These are phyloP conservation scores for Candolleomyces aberdarensis DNA, from an alignment of 768 basidiomycete species.

Conservation along the genomic window DNA sequence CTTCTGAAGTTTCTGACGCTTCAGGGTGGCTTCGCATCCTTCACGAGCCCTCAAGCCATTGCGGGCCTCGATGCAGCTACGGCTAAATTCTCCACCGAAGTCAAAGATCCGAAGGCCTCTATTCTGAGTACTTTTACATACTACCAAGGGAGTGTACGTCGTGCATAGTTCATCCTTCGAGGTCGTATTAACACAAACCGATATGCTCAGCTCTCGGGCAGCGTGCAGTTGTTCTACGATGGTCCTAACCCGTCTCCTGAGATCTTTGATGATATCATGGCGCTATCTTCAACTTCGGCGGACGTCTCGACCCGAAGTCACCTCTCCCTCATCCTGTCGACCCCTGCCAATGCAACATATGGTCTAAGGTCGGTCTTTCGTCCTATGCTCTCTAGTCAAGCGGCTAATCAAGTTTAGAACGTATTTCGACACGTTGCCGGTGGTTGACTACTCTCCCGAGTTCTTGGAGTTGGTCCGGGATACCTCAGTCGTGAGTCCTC, in stretches of 20 bases:
- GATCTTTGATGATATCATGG: conserved; percentile 50
- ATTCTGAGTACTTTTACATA: conserved; percentile 46
- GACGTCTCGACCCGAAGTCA: conserved; percentile 40
- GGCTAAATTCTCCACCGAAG: conserved; percentile 35
- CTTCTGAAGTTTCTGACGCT: too few relatives aligned
- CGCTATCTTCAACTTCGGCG: conserved; percentile 33
- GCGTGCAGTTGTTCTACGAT: conserved; percentile 56
- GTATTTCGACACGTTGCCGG: conserved; percentile 41
- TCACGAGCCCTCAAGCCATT: conserved; percentile 17
- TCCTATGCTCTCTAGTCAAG: too few relatives aligned
- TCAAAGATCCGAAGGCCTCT: conserved; percentile 50
- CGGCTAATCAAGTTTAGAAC: conserved; percentile 13
- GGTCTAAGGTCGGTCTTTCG: conserved; percentile 16
- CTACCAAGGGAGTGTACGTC: conserved; percentile 29
- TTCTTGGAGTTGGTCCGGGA: conserved; percentile 40
- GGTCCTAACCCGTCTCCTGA: conserved; percentile 44
- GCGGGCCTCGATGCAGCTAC: conserved; percentile 32
- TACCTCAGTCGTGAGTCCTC: conserved; percentile 31
- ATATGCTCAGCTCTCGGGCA: conserved; percentile 10
- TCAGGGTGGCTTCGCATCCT: conserved; percentile 12
- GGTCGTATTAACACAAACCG: too few relatives aligned
- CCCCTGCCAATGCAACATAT: conserved; percentile 32
- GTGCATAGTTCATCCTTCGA: neutral
- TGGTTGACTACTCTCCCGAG: conserved; percentile 30
- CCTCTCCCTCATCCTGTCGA: conserved; percentile 33